Base-by-base conservation (phyloP, 2,329 filamentous ascomycete species). In the Aureobasidium leucospermi region DNA sequence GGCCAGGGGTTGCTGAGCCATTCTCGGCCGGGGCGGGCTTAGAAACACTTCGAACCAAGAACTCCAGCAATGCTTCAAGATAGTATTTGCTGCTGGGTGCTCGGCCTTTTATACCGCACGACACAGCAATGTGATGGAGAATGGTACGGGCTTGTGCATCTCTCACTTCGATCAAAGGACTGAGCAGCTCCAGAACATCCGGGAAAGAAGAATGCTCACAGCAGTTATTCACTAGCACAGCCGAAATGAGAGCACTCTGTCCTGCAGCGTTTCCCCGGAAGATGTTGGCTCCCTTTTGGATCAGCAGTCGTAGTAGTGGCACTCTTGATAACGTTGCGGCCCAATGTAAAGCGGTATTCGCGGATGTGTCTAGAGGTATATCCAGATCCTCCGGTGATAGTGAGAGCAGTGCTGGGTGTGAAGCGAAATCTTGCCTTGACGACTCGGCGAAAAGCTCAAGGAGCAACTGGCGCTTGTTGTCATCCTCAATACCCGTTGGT, bases 1-100 rank as follows among this genome's bases (percentile, higher is more conserved):
- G 60, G 13, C 42, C 46, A 4, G 46, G 43, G 59, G 45, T 62
- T 62, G 58, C 67, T 31, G 42, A 39, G 31, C 41, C 59, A 32
- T 48, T 60, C n/a, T 60, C 48, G 10, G 6, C 13, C 67, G 36
- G 70, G 65, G 62, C 63, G 16, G 59, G 58, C 19, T 56, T 60
- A 73, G 49, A 74, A 1, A 49, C 68, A 71, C 95, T 90, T 38
- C 92, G 86, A 2, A 97, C 92, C 11, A 97, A 88, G 78, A 95
- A 97, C 70, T 96, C 93, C 0, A 99, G 79, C 10, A 99, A 80
- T 31, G 90, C 93, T 74, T 99, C 94, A 1, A 99, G 83, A 68
- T 99, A 99, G 71, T 97, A 96, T 65, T 93, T 89, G 70, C 91
- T 96, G 23, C 94, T 93, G 43, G 90, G 86, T 60, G 90, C 92